These are phyloP conservation scores for Lecanicillium sp. DNA, from an alignment of 2,329 filamentous ascomycete species.

Conservation along the genomic window DNA sequence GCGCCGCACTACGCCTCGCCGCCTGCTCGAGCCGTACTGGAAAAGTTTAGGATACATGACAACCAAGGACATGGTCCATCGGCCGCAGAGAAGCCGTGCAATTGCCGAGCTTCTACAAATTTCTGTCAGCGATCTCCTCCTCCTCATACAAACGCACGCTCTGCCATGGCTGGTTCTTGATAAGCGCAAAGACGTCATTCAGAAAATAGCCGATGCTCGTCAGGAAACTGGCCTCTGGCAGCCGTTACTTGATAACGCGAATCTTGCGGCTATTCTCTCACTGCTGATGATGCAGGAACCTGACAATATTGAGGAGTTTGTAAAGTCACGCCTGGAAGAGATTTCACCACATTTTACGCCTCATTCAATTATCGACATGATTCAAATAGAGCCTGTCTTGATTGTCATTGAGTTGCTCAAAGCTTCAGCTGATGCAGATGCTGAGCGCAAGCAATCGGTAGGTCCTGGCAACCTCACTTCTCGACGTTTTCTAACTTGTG, in stretches of 20 bases:
- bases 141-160: slow-evolving; percentile 71
- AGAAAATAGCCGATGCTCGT: slow-evolving; percentile 71
- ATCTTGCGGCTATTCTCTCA: slow-evolving; percentile 51
- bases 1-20: slow-evolving; percentile 52
- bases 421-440: slow-evolving; percentile 61
- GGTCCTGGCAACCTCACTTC: slow-evolving; percentile 17
- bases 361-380: slow-evolving; percentile 57
- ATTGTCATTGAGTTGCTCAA: slow-evolving; percentile 79
- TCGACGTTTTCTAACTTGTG: slow-evolving; percentile 16
- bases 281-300: slow-evolving; percentile 51
- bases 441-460: slow-evolving; percentile 49
- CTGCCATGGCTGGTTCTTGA: slow-evolving; percentile 80
- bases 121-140: slow-evolving; percentile 64
- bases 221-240: slow-evolving; percentile 57
- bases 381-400: slow-evolving; percentile 66
- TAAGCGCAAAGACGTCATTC: slow-evolving; percentile 69
- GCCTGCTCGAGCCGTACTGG: slow-evolving; percentile 84
- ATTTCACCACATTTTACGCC: slow-evolving; percentile 64
- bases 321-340: slow-evolving; percentile 60
- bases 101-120: slow-evolving; percentile 76
- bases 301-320: slow-evolving; percentile 52
- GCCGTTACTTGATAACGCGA: slow-evolving; percentile 46
- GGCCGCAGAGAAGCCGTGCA: slow-evolving; percentile 74
- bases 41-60: slow-evolving; percentile 72
- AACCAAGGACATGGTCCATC: slow-evolving; percentile 70